A percentile compares a stretch with the other conserved stretches of the same genome.
These are phyloP conservation scores for Entamoeba dispar DNA, from an alignment of 208 protist genomes.

Conservation along the genomic window DNA sequence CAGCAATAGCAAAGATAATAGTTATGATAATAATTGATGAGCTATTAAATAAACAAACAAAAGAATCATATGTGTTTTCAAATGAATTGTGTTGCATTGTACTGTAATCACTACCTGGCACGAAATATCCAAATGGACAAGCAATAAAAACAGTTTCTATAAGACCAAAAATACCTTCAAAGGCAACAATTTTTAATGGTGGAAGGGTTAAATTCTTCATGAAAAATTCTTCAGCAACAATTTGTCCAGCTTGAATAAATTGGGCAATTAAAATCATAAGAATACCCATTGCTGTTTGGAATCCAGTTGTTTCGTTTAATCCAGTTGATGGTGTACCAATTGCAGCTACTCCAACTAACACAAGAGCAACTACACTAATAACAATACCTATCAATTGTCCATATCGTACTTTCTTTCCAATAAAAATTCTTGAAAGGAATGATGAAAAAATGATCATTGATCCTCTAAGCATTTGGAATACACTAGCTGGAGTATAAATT, in stretches of 20 bases:
- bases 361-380: slow-evolving; percentile 41
- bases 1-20: slow-evolving; percentile 18
- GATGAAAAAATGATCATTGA: slow-evolving; percentile 57
- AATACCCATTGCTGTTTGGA: slow-evolving; percentile 39
- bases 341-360: slow-evolving; percentile 49
- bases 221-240: slow-evolving; percentile 57
- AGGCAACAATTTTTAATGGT: slow-evolving; percentile 58
- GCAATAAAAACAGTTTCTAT: slow-evolving; percentile 43
- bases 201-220: slow-evolving; percentile 42
- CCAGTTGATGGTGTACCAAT: slow-evolving; percentile 9
- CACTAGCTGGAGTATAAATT: slow-evolving; percentile 53
- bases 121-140: slow-evolving; percentile 33
- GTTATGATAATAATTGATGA: background rate
- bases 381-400: slow-evolving; percentile 45
- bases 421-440: slow-evolving; percentile 51
- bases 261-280: slow-evolving; percentile 53
- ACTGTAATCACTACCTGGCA: background rate
- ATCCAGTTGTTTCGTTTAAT: background rate
- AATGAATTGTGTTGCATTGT: background rate
- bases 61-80: slow-evolving; percentile 23
- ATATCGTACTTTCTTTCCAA: slow-evolving; percentile 32
- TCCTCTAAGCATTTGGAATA: slow-evolving; percentile 66
- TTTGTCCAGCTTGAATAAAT: slow-evolving; percentile 57
- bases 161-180: slow-evolving; percentile 56
- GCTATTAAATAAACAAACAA: slow-evolving; percentile 18